phyloP scores from a whole-genome alignment of 2,329 filamentous ascomycete species.

The Coniochaeta prunicola region DNA sequence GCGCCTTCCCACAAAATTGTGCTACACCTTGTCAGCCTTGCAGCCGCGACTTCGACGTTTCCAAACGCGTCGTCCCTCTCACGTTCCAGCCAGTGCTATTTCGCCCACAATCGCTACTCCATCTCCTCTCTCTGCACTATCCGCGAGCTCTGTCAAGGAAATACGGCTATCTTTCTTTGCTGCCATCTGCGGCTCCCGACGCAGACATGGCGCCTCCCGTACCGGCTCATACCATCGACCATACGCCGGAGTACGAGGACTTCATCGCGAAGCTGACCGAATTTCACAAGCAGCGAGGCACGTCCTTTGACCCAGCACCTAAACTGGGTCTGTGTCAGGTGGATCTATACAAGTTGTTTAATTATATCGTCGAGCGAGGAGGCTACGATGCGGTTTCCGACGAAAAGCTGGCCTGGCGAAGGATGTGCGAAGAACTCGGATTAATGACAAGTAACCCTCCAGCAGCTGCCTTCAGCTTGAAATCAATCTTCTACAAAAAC shows the following conservation, averaged over 20 bases:
- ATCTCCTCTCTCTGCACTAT: neutral
- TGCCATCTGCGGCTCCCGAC: neutral
- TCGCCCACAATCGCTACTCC: neutral
- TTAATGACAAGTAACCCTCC: conserved; percentile 68
- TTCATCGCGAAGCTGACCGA: conserved; percentile 67
- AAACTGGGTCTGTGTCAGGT: conserved; percentile 72
- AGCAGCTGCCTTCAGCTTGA: conserved; percentile 79
- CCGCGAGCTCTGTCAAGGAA: neutral
- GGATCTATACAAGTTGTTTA: conserved; percentile 73
- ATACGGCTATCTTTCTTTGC: neutral
- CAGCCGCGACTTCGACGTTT: neutral
- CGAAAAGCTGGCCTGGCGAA: conserved; percentile 81
- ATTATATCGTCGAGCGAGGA: conserved; percentile 66
- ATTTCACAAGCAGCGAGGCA: conserved; percentile 76
- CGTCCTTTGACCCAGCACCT: conserved; percentile 70
- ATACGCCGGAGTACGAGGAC: conserved; percentile 64
- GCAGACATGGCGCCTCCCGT: conserved; percentile 22
- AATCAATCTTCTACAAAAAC: conserved; percentile 85
- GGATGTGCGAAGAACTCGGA: conserved; percentile 68
- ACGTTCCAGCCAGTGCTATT: neutral
- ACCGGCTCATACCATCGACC: conserved; percentile 38
- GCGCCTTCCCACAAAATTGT: neutral
- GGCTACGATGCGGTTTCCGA: conserved; percentile 81
- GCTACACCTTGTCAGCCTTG: neutral
- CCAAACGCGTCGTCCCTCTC: neutral